These are phyloP conservation scores for Solanum chilense DNA, from an alignment of 257 asterid genomes.

Conservation along the genomic window DNA sequence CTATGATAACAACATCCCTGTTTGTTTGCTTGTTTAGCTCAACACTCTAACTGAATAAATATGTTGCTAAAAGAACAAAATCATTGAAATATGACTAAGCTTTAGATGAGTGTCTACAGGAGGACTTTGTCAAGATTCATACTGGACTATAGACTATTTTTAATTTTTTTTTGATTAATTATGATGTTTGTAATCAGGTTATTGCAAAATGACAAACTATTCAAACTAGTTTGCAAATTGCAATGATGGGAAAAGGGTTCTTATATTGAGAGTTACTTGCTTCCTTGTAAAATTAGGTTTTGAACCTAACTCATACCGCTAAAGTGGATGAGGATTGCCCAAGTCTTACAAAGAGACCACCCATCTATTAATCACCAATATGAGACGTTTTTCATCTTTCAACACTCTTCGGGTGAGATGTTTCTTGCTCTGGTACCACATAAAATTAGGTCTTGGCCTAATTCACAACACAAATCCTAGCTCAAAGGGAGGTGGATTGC, in stretches of 20 bases:
- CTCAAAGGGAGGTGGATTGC: neutral
- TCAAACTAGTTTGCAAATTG: neutral
- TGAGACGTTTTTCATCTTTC: neutral
- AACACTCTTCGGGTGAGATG: neutral
- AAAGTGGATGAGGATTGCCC: neutral
- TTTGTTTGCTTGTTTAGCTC: neutral
- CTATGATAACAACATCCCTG: neutral
- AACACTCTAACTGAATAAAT: neutral
- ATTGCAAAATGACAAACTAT: neutral
- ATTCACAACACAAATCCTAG: neutral
- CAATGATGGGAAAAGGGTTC: neutral
- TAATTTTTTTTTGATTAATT: neutral
- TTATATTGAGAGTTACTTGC: neutral
- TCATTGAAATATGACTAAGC: neutral
- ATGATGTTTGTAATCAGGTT: neutral
- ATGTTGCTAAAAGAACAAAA: neutral
- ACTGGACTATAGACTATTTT: neutral
- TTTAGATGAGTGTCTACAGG: neutral
- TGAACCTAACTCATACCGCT: neutral
- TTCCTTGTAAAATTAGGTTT: neutral
- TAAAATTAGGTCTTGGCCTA: neutral
- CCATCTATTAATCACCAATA: neutral
- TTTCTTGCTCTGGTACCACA: neutral
- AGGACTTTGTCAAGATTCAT: neutral
- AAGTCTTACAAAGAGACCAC: neutral